Conservation (phyloP, 179 eudicot genomes). For the Beta corolliflora region DNA sequence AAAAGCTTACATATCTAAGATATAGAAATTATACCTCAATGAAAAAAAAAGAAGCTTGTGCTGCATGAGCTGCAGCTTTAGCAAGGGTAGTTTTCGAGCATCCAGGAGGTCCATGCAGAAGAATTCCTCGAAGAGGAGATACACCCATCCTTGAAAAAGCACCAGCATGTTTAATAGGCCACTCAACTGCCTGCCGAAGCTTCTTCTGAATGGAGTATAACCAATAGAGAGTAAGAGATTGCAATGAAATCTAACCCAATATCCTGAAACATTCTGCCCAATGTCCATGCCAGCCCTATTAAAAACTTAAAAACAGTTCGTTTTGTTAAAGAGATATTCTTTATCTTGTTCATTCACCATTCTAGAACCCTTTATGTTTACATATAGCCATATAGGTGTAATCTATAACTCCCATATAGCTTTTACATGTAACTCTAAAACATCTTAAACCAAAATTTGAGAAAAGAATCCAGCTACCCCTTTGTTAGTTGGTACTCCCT, state of each 20-base stretch:
- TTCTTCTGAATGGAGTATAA: slow-evolving; percentile 59
- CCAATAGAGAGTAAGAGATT: slow-evolving; percentile 11
- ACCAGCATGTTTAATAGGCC: slow-evolving; percentile 86
- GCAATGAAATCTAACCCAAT: slow-evolving; percentile 13
- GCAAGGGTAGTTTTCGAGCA: slow-evolving; percentile 99
- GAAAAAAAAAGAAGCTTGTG: slow-evolving; percentile 95
- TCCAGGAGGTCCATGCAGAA: slow-evolving; percentile 98
- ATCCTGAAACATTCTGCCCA: slow-evolving; percentile 4
- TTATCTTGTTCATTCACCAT: not conserved
- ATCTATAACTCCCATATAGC: not conserved
- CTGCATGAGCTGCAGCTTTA: slow-evolving; percentile 95
- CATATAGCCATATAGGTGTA: not conserved
- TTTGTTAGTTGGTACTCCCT: not conserved
- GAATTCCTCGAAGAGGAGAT: slow-evolving; percentile 81
- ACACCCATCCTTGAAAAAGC: slow-evolving; percentile 78
- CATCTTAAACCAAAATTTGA: not conserved
- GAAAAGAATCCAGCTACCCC: not conserved
- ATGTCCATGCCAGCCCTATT: not conserved
- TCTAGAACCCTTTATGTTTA: not conserved
- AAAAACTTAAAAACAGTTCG: not conserved
- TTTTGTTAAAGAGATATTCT: not conserved
- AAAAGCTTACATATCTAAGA: not conserved
- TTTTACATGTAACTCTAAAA: not conserved
- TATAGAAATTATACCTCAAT: slow-evolving; percentile 55
- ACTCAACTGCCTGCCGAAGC: slow-evolving; percentile 98